phyloP scores from a whole-genome alignment of 805 yeast species.

The Geotrichum ghanense region DNA sequence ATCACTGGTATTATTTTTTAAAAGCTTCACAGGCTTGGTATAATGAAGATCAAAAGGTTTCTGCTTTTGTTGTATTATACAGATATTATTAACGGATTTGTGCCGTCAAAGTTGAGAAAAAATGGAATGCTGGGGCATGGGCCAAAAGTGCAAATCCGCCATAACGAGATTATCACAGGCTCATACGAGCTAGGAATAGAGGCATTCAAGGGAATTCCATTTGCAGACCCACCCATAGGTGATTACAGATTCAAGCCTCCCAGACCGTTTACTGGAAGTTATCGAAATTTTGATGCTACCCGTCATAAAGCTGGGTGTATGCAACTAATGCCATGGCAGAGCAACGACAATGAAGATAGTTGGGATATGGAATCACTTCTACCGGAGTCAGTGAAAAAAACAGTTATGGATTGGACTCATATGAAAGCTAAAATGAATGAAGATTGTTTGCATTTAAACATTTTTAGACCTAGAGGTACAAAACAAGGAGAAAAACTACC shows the following conservation, averaged over 20 bases:
- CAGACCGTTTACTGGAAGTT: constrained; percentile 4
- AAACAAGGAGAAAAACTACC: constrained; percentile 10
- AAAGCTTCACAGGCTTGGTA: too few relatives aligned
- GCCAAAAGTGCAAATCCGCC: too few relatives aligned
- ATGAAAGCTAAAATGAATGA: constrained; percentile 14
- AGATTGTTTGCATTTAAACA: constrained; percentile 24
- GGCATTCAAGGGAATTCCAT: constrained; percentile 15
- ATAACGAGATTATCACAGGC: background rate
- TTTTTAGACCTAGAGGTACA: constrained; percentile 17
- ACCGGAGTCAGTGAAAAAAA: background rate
- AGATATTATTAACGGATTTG: too few relatives aligned
- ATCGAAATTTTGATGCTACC: background rate
- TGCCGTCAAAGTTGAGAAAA: too few relatives aligned
- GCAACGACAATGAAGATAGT: background rate
- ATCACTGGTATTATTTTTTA: too few relatives aligned
- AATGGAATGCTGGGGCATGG: too few relatives aligned
- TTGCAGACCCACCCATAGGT: constrained; percentile 23
- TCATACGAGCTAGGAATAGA: background rate
- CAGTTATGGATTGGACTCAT: too few relatives aligned
- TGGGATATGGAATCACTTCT: background rate
- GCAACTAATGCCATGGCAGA: constrained; percentile 10
- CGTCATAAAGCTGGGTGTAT: constrained; percentile 13
- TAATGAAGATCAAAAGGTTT: too few relatives aligned
- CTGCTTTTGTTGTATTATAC: too few relatives aligned
- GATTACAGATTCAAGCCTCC: constrained; percentile 19